Conservation (phyloP, 768 basidiomycete species). For the Auriscalpium microsporum region DNA sequence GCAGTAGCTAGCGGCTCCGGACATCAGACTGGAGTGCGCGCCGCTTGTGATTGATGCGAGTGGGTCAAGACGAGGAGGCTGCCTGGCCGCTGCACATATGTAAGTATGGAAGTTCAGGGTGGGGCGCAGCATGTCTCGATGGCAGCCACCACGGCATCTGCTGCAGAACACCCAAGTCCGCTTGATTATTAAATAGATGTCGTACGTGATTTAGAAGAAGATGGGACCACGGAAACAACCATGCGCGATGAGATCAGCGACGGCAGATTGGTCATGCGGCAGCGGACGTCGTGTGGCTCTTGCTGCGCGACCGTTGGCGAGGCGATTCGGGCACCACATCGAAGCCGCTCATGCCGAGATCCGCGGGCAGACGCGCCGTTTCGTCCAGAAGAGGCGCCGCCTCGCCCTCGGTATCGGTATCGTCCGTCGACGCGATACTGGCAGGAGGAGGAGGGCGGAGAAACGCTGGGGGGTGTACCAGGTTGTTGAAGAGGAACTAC, state of each 20-base stretch:
- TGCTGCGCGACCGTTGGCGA: background rate
- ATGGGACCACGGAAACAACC: background rate
- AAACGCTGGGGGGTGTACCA: conserved; percentile 62
- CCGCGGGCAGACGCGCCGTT: conserved; percentile 74
- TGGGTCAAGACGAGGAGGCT: too few species aligned
- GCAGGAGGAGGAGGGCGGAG: conserved; percentile 32
- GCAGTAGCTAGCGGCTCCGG: too few species aligned
- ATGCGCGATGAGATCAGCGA: background rate
- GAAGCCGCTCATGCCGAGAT: conserved; percentile 75
- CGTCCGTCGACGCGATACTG: conserved; percentile 10
- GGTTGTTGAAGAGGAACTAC: conserved; percentile 85
- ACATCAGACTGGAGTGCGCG: too few species aligned
- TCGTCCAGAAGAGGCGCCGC: conserved; percentile 53
- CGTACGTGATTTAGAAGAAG: too few species aligned
- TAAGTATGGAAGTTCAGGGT: too few species aligned
- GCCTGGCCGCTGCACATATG: too few species aligned
- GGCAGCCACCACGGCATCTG: too few species aligned
- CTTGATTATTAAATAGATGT: too few species aligned
- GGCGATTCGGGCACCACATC: conserved; percentile 59
- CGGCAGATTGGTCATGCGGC: background rate
- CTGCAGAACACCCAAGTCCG: too few species aligned
- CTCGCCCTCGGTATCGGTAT: conserved; percentile 23
- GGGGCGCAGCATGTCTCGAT: too few species aligned
- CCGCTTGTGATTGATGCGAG: too few species aligned
- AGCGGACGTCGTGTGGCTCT: background rate